These are phyloP conservation scores for Penicillium malachiteum DNA, from an alignment of 495 filamentous ascomycete species.

Conservation along the genomic window DNA sequence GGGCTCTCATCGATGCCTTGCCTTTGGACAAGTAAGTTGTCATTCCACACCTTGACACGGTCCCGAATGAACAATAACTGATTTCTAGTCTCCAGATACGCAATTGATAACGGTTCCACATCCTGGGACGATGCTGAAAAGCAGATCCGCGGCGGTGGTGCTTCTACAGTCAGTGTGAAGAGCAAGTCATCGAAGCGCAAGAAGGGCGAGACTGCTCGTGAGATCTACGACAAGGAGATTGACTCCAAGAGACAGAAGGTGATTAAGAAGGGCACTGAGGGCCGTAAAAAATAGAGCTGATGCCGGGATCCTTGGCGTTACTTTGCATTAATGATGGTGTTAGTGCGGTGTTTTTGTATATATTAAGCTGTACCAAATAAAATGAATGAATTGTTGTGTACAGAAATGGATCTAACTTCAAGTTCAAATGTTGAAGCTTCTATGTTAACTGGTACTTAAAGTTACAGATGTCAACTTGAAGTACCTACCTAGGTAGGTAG, in stretches of 20 bases:
- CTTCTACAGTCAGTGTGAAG: constrained; percentile 81
- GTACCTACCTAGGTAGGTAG: too few relatives aligned
- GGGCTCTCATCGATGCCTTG: constrained; percentile 82
- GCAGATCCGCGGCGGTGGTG: constrained; percentile 61
- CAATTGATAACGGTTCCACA: constrained; percentile 67
- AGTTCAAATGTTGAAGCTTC: too few relatives aligned
- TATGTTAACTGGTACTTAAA: too few relatives aligned
- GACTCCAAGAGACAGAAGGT: constrained; percentile 50
- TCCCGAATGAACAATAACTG: constrained; percentile 44
- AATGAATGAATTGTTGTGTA: too few relatives aligned
- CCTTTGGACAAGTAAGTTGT: constrained; percentile 79
- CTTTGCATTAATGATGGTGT: constrained; percentile 28
- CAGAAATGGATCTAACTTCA: too few relatives aligned
- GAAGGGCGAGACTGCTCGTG: constrained; percentile 60
- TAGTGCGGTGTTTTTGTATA: constrained; percentile 11
- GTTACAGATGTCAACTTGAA: too few relatives aligned
- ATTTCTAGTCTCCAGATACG: constrained; percentile 62
- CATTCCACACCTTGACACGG: neutral
- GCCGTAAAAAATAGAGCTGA: constrained; percentile 34
- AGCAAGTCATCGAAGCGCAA: constrained; percentile 73
- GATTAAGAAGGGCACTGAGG: constrained; percentile 55
- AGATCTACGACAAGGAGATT: constrained; percentile 48
- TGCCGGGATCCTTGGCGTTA: constrained; percentile 16
- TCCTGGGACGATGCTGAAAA: constrained; percentile 85
- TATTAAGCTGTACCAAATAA: too few relatives aligned